Base-by-base conservation (phyloP, 108 stramenopile species). In the Cyclotella cryptica region DNA sequence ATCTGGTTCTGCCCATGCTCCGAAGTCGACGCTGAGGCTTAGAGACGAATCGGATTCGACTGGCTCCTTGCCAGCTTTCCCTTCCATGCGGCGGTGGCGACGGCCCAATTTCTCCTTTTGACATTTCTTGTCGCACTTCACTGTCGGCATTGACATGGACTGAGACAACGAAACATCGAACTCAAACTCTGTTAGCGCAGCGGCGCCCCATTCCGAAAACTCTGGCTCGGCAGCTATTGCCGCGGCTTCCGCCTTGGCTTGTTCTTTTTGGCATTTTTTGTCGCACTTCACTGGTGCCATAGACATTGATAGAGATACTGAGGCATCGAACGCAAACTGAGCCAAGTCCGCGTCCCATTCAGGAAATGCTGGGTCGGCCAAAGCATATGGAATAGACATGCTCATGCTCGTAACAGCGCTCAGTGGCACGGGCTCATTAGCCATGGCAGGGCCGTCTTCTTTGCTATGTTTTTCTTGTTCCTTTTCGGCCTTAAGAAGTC, bases 91-190 rank as follows among this genome's bases (percentile, higher is more conserved):
- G 60, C 14, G 29, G 60, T 14, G 60, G 47, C n/a, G 47, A 49
- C 47, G 47, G 0, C 35, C 12, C 30, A 61, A 12, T 39, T 61
- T 61, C 6, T 61, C 60, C 35, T 61, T 61, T 21, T 61, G 29
- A 39, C 60, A 61, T 61, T n/a, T 61, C 60, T 61, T 61, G 60
- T 61, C 60, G 30, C 60, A 61, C 60, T 61, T 61, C 13, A 35
- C 60, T 39, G 60, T 29, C 35, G 60, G 10, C 29, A 61, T 30
- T 24, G 22, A 24, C 19, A 26, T 57, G 24, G 55, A 57, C 29
- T 39, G 11, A 1, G 60, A 61, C 60, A 61, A 35, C 30, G 60
- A 61, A 1, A 21, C 60, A 61, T 61, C 60, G 35, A 61, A 61
- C 3, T 29, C 60, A 39, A 61, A 61, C 7, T 29, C 30, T 61